phyloP scores from a whole-genome alignment of 2,329 filamentous ascomycete genomes.

The Diplocarpon mali region DNA sequence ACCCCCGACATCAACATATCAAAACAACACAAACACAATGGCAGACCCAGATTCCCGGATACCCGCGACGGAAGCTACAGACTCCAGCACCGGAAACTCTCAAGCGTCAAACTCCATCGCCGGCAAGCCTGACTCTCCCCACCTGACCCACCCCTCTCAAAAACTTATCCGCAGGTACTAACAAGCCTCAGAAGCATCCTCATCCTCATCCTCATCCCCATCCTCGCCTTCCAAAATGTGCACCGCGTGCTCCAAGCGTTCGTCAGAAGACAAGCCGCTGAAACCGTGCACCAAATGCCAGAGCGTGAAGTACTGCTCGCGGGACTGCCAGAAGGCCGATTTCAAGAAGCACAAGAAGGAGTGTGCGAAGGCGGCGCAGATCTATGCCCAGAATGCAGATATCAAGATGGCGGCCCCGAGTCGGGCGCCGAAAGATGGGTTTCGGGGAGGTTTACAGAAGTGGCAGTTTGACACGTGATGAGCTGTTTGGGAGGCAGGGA shows the following conservation, averaged over 20 bases:
- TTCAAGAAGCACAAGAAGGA: slow-evolving; percentile 21
- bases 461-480: slow-evolving; percentile 19
- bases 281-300: slow-evolving; percentile 19
- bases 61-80: neutral
- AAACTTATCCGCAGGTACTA: neutral
- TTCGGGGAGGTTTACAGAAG: slow-evolving; percentile 16
- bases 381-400: slow-evolving; percentile 13
- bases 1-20: neutral
- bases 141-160: neutral
- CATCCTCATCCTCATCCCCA: neutral
- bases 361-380: slow-evolving; percentile 14
- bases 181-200: neutral
- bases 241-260: neutral
- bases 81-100: neutral
- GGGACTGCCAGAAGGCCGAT: slow-evolving; percentile 19
- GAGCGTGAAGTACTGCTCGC: slow-evolving; percentile 20
- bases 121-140: neutral
- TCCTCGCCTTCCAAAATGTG: neutral
- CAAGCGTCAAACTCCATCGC: neutral
- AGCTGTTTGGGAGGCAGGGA: neutral
- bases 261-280: slow-evolving; percentile 5
- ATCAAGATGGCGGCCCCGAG: slow-evolving; percentile 9
- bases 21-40: neutral
- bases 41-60: neutral
- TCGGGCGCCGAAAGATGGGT: slow-evolving; percentile 9